Evolutionary conservation across 176 grass and related monocot genomes (phyloP), one percentile per base, ranked within the genome.

Genomic region (Rhynchospora tenuis): DNA sequence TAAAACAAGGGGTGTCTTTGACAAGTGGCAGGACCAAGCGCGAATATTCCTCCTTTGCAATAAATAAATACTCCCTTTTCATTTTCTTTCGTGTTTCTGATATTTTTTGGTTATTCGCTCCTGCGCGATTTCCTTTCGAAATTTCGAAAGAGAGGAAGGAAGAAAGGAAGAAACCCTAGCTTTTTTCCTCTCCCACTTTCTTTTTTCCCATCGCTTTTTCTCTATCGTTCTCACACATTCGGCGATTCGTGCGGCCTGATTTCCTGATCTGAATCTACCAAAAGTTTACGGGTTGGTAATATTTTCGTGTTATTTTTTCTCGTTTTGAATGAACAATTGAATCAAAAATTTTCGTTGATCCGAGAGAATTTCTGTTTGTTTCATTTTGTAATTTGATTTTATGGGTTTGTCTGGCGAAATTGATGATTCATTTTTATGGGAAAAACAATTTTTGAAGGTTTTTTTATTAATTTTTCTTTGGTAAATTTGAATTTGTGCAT

Each of bases 81-180:
- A 56, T 28, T 71, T 46, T 22, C 38, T 7, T 16, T 38, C 33
- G 33, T 38, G 0, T 38, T 38, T 15, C 33, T 29, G 7, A 29
- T 17, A 20, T 62, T 56, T 42, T 62, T 65, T 46, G 38, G 42
- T 52, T 26, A 64, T 64, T 82, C 11, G 16, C 22, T 81, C 78
- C 7, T 61, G 14, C 33, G 58, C 33, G 31, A 47, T 81, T 81
- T 9, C 2, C 33, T 47, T 64, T 47, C 57, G 12, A 81, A 16
- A 14, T 65, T 45, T 65, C 33, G 46, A 82, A 51, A 26, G 17
- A 64, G 51, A 60, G 16, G 48, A 31, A 56, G 5, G 28, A 9
- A 61, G 38, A 33, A 59, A 62, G 31, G 78, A 63, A 63, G 78
- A 81, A 82, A 82, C 80, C 59, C 57, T 51, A 82, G 19, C 79